These are phyloP conservation scores for Kentomonas sorsogonicus DNA, from an alignment of 208 protist species.

Conservation along the genomic window DNA sequence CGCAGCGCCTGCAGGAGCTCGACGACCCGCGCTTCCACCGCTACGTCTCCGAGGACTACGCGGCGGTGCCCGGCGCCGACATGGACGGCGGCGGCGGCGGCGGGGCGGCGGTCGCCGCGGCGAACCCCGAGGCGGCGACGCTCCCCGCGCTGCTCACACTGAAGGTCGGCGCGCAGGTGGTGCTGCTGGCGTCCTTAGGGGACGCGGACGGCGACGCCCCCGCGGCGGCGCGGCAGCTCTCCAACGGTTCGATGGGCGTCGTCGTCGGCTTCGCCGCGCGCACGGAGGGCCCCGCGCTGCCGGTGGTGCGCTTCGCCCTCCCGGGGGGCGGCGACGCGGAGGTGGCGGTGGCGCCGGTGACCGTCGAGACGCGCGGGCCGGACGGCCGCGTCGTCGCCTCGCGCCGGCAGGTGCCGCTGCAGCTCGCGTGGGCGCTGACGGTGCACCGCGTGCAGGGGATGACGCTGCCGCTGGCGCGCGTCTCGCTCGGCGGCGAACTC, in stretches of 20 bases:
- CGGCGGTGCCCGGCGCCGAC: constrained; percentile 38
- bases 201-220: constrained; percentile 25
- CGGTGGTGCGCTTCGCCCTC: constrained; percentile 55
- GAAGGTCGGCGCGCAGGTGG: constrained; percentile 66
- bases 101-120: constrained; percentile 35
- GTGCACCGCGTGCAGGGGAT: constrained; percentile 95
- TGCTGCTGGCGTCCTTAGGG: constrained; percentile 49
- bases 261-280: constrained; percentile 22
- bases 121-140: constrained; percentile 53
- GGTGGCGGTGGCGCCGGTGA: constrained; percentile 40
- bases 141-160: constrained; percentile 44
- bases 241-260: constrained; percentile 30
- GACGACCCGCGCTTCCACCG: constrained; percentile 37
- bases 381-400: constrained; percentile 27
- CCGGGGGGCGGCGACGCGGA: constrained; percentile 27
- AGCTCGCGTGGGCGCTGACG: constrained; percentile 91
- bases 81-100: constrained; percentile 78
- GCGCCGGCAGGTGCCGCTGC: constrained; percentile 83
- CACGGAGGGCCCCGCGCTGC: constrained; percentile 29
- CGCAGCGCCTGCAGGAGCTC: constrained; percentile 31
- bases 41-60: constrained; percentile 75
- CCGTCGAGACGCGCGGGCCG: constrained; percentile 28
- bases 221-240: too few species aligned
- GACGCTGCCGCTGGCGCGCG: constrained; percentile 47
- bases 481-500: constrained; percentile 53